A percentile compares a stretch with the other conserved stretches of the same genome.
These are phyloP conservation scores for Sporothrix inflata DNA, from an alignment of 2,329 filamentous ascomycete genomes.

Conservation along the genomic window DNA sequence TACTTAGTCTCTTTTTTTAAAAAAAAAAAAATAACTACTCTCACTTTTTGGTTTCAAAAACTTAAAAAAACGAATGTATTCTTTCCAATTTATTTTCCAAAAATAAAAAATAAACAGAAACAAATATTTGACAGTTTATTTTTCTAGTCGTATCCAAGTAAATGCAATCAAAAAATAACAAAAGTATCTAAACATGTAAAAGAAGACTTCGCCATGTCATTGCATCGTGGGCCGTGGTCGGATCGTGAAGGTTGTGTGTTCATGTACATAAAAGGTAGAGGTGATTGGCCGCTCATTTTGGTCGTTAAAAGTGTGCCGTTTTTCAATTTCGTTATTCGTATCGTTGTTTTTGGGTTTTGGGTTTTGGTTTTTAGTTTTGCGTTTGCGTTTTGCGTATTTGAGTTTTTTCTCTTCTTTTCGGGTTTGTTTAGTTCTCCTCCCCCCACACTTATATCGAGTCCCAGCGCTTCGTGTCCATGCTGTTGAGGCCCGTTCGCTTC, in stretches of 20 bases:
- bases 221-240: constrained; percentile 11
- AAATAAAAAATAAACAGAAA: background rate
- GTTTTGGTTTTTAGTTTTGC: background rate
- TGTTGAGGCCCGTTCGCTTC: constrained; percentile 53
- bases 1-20: background rate
- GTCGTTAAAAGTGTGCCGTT: background rate
- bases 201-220: background rate
- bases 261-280: background rate
- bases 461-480: constrained; percentile 31
- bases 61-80: too few relatives aligned
- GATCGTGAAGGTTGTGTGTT: background rate
- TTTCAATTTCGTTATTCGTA: constrained; percentile 11
- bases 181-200: background rate
- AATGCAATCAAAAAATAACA: background rate
- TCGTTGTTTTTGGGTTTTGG: background rate
- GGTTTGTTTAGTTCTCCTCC: background rate
- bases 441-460: constrained; percentile 27
- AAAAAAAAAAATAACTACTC: too few relatives aligned
- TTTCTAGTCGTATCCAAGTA: background rate
- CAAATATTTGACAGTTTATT: background rate
- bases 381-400: background rate
- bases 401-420: background rate
- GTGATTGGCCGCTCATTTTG: background rate
- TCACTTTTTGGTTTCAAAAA: background rate
- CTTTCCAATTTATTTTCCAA: background rate